A percentile compares a stretch with the other conserved stretches of the same genome.
Conservation (phyloP, 2,329 filamentous ascomycete genomes). For the Beauveria scarabaeidicola region DNA sequence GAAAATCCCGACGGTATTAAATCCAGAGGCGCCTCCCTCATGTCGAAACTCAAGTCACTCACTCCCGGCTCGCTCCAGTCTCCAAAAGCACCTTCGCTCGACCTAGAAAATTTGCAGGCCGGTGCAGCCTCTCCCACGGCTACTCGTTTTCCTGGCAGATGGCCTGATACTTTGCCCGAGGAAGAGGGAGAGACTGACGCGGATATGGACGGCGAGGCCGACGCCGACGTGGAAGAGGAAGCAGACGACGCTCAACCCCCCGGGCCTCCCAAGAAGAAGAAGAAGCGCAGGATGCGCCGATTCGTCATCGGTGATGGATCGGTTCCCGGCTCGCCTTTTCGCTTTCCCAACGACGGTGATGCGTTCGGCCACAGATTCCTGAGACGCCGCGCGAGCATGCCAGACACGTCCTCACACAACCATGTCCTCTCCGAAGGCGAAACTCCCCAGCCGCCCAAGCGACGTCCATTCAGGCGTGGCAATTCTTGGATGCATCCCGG, state of each 20-base stretch:
- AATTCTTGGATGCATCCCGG: constrained; percentile 48
- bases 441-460: constrained; percentile 51
- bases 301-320: constrained; percentile 48
- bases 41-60: constrained; percentile 70
- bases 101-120: constrained; percentile 34
- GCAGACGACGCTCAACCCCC: constrained; percentile 60
- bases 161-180: constrained; percentile 46
- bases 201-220: constrained; percentile 43
- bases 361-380: constrained; percentile 42
- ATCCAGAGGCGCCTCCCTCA: constrained; percentile 56
- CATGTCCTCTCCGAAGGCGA: constrained; percentile 69
- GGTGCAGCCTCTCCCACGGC: constrained; percentile 35
- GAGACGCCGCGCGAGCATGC: constrained; percentile 57
- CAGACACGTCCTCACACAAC: constrained; percentile 48
- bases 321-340: constrained; percentile 56
- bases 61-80: constrained; percentile 44
- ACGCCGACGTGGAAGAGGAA: constrained; percentile 75
- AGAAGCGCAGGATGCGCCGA: constrained; percentile 54
- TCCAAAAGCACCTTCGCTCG: constrained; percentile 30
- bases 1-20: constrained; percentile 57
- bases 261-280: constrained; percentile 41
- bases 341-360: constrained; percentile 33
- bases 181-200: constrained; percentile 38
- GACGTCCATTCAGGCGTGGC: constrained; percentile 45
- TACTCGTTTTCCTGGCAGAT: constrained; percentile 32